Percentiles rank a stretch among this genome's conserved stretches.
These are phyloP conservation scores for Theobroma cacao DNA, from an alignment of 345 rosid species.

Conservation along the genomic window DNA sequence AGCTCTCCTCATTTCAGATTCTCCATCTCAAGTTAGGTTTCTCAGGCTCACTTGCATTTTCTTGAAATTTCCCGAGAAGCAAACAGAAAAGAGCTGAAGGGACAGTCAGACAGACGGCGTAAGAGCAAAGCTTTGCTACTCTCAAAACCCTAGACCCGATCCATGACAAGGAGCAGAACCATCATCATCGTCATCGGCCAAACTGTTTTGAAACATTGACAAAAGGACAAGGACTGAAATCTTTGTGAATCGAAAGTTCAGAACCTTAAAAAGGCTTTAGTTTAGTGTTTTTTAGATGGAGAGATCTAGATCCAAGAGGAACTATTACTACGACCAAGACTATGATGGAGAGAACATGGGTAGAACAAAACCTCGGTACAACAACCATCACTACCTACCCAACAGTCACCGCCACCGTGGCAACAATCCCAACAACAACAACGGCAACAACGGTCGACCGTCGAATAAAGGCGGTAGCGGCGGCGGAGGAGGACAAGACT, in stretches of 20 bases:
- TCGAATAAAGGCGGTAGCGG: constrained; percentile 12
- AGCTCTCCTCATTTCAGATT: not conserved
- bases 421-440: constrained; percentile 26
- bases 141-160: not conserved
- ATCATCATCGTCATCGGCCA: too few species aligned
- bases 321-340: constrained; percentile 89
- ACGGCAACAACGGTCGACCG: constrained; percentile 22
- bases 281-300: constrained; percentile 44
- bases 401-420: constrained; percentile 52
- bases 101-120: not conserved
- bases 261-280: not conserved
- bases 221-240: not conserved
- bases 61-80: not conserved
- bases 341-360: constrained; percentile 62
- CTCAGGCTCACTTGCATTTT: not conserved
- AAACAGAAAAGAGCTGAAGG: not conserved
- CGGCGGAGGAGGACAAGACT: constrained; percentile 26
- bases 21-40: not conserved
- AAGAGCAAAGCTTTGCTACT: not conserved
- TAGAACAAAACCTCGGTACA: constrained; percentile 78
- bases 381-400: constrained; percentile 43
- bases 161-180: not conserved
- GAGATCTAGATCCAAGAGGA: constrained; percentile 96
- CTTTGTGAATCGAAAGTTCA: not conserved
- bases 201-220: not conserved